These are phyloP conservation scores for Ophiostoma sp. DNA, from an alignment of 2,329 filamentous ascomycete genomes.

Conservation along the genomic window DNA sequence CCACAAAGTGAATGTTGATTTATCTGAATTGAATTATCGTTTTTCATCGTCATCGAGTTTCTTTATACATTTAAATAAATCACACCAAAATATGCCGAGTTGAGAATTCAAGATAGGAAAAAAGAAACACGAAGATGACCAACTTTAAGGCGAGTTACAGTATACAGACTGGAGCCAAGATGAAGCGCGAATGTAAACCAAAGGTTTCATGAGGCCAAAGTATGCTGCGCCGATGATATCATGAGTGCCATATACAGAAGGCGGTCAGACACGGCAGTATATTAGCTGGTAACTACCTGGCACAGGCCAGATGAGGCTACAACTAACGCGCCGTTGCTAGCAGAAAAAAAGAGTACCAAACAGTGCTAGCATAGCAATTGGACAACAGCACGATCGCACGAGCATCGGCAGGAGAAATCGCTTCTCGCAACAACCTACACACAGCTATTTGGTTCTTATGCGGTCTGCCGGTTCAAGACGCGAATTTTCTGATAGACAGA, in stretches of 20 bases:
- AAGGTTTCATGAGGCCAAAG: no score
- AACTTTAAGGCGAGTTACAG: no score
- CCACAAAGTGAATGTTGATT: no score
- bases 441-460: neutral
- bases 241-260: neutral
- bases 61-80: no score
- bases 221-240: neutral
- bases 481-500: neutral
- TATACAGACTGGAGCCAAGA: no score
- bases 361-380: neutral
- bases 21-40: no score
- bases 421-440: neutral
- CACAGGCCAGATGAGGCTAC: slow-evolving; percentile 13
- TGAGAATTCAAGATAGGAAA: no score
- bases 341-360: slow-evolving; percentile 11
- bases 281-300: neutral
- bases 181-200: no score
- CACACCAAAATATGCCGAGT: no score
- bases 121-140: no score
- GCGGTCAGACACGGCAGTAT: neutral
- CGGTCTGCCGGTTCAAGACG: neutral
- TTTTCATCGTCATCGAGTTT: no score
- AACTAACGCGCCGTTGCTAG: neutral
- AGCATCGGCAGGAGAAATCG: neutral
- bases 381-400: neutral